Percentiles rank a stretch among this genome's conserved stretches.
phyloP scores from a whole-genome alignment of 768 basidiomycete species.

The Amylocystis lapponica region DNA sequence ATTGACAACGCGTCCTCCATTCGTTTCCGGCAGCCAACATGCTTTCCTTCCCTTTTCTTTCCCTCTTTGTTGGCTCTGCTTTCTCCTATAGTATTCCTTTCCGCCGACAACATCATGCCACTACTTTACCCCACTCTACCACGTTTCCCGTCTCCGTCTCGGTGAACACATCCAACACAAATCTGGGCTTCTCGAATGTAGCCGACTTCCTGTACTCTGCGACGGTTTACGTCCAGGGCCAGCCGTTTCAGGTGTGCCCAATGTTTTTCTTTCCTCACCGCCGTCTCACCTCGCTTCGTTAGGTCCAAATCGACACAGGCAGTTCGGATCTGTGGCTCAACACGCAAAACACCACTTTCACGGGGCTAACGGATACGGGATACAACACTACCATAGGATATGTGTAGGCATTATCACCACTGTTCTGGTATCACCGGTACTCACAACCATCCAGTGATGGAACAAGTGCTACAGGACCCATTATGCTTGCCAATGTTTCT shows the following conservation, averaged over 20 bases:
- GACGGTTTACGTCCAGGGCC: conserved; percentile 2
- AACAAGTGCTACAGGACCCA: background rate
- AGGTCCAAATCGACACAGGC: conserved; percentile 6
- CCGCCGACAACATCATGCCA: too few relatives aligned
- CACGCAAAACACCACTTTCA: background rate
- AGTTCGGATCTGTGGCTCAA: conserved; percentile 6
- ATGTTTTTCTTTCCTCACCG: too few relatives aligned
- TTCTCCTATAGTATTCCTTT: too few relatives aligned
- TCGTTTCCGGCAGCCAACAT: too few relatives aligned
- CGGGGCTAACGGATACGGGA: background rate
- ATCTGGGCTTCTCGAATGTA: background rate
- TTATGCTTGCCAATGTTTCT: background rate
- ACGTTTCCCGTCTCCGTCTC: too few relatives aligned
- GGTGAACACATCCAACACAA: background rate
- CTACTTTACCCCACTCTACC: too few relatives aligned
- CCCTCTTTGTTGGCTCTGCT: too few relatives aligned
- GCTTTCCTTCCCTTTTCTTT: too few relatives aligned
- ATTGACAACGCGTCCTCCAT: too few relatives aligned
- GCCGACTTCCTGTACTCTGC: background rate
- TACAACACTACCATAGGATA: background rate
- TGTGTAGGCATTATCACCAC: background rate
- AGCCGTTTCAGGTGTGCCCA: conserved; percentile 3
- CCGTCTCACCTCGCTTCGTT: too few relatives aligned
- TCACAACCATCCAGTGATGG: background rate
- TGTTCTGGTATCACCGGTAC: too few relatives aligned